Base-by-base conservation (phyloP, 306 rosid genomes). In the Inga laurina region DNA sequence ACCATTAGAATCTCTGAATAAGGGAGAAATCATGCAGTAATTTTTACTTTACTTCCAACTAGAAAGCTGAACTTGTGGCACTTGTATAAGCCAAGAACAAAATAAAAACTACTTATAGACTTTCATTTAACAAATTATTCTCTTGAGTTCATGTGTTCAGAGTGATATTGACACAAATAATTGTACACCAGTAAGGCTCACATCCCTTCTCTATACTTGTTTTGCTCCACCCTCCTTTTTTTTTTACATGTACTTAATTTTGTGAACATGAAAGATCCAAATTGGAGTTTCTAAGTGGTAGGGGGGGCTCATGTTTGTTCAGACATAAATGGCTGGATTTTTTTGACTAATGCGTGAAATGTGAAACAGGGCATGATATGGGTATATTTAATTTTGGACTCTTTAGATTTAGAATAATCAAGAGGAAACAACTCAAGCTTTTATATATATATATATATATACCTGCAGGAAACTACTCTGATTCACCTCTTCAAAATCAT, bases 401-500 rank as follows among this genome's bases (percentile, higher is more conserved):
- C 71, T 2, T 27, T 27, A 68, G 48, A 68, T 70, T 65, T 32
- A 14, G 41, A 65, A 32, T 19, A 27, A 27, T 27, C 30, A 37
- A 70, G 51, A 39, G 74, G 32, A n/a, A 70, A 70, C 32, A 21
- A 21, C 49, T 21, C 8, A 70, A 70, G 32, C 56, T 44, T 48
- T n/a, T n/a, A n/a, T n/a, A n/a, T n/a, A n/a, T n/a, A n/a, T n/a
- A n/a, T n/a, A 22, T 22, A 18, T 32, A 18, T 22, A 18, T 82
- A 83, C 86, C 82, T 83, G 89, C 11, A 87, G 45, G 51, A 87
- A 79, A 30, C 78, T 84, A 66, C 86, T 87, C 43, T 79, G 8
- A 51, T 76, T 65, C 69, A 87, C 90, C 3, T 3, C 73, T 46
- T 82, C 75, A 84, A 87, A 87, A 52, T 87, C 90, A 82, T 84